These are phyloP conservation scores for Diaporthe sp. DNA, from an alignment of 2,329 filamentous ascomycete genomes.

Conservation along the genomic window DNA sequence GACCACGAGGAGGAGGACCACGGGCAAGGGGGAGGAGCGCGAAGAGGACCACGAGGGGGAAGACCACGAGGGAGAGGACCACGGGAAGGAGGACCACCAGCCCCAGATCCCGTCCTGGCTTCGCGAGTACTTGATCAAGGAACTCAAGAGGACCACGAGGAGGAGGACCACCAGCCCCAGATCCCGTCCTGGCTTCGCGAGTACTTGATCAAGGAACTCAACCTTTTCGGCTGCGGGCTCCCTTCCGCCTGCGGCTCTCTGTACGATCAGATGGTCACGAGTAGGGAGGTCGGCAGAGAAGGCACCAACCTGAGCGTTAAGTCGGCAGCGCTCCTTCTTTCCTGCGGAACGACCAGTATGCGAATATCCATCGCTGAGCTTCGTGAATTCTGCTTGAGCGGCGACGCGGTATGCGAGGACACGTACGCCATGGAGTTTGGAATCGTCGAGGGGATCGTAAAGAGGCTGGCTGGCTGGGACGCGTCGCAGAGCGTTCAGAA, in stretches of 20 bases:
- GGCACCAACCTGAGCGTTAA: slow-evolving; percentile 11
- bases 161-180: too few relatives aligned
- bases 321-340: not conserved
- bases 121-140: too few relatives aligned
- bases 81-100: too few relatives aligned
- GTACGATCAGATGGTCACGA: slow-evolving; percentile 16
- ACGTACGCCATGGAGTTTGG: slow-evolving; percentile 30
- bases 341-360: not conserved
- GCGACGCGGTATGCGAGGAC: not conserved
- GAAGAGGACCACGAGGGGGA: too few relatives aligned
- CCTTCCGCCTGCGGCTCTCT: slow-evolving; percentile 10
- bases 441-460: not conserved
- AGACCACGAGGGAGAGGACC: too few relatives aligned
- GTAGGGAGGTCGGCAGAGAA: not conserved
- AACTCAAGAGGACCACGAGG: too few relatives aligned
- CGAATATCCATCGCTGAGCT: not conserved
- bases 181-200: slow-evolving; percentile 35
- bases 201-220: slow-evolving; percentile 24
- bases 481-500: not conserved
- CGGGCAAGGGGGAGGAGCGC: too few relatives aligned
- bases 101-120: too few relatives aligned
- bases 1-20: too few relatives aligned
- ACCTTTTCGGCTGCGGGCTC: slow-evolving; percentile 24
- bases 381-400: not conserved
- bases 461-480: not conserved